Percentiles rank a stretch among this genome's conserved stretches.
phyloP scores from a whole-genome alignment of 2,329 filamentous ascomycete species.

The Dendryphion nanum region DNA sequence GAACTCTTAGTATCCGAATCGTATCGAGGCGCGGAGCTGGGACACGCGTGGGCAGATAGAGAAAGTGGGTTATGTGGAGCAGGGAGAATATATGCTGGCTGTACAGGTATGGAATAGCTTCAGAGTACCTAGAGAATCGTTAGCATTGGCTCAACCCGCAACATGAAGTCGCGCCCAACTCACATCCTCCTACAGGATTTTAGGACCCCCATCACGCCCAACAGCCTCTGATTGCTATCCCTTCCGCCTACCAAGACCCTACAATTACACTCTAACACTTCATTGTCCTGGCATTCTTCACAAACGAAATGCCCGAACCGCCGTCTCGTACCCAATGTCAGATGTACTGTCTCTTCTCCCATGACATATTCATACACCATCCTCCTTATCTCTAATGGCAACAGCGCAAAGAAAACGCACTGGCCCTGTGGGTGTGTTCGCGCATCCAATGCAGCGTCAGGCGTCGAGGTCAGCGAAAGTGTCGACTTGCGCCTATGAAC shows the following conservation, averaged over 20 bases:
- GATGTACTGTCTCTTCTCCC: conserved; percentile 27
- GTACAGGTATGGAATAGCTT: conserved; percentile 31
- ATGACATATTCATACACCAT: conserved; percentile 34
- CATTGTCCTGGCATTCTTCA: conserved; percentile 6
- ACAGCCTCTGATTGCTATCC: conserved; percentile 15
- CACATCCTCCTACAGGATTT: conserved; percentile 30
- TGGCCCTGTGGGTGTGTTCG: conserved; percentile 27
- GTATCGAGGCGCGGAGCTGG: conserved; percentile 23
- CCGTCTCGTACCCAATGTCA: conserved; percentile 28
- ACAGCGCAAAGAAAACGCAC: conserved; percentile 26
- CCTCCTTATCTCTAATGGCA: conserved; percentile 29
- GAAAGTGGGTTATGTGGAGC: conserved; percentile 32
- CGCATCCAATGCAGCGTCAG: conserved; percentile 22
- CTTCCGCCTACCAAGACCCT: conserved; percentile 27
- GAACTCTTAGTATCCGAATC: conserved; percentile 28
- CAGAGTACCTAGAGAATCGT: conserved; percentile 26
- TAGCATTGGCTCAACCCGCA: neutral
- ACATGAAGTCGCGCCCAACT: conserved; percentile 5
- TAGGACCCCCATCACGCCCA: conserved; percentile 13
- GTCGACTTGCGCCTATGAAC: conserved; percentile 19
- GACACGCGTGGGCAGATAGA: conserved; percentile 28
- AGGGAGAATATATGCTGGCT: conserved; percentile 30
- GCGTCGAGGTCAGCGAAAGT: conserved; percentile 16
- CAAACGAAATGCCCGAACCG: conserved; percentile 34
- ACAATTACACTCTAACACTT: conserved; percentile 21